Base-by-base conservation (phyloP, 768 basidiomycete species). In the Royoungia palumana region DNA sequence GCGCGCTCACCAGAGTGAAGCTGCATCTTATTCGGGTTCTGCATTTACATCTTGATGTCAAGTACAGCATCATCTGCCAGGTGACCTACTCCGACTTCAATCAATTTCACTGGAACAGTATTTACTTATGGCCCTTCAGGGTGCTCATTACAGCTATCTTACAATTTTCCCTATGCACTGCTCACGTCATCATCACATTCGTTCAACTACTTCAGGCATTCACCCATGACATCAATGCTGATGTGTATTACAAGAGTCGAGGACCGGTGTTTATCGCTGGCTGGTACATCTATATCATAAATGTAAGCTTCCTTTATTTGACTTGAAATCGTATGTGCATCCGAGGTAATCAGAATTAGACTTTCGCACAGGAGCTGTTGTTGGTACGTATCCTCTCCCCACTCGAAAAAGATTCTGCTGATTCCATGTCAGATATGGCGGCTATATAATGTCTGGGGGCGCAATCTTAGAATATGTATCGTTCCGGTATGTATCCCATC, bases 371-470 rank as follows among this genome's bases (percentile, higher is more conserved):
- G 45, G 58, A 60, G 32, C 43, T 59, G 9, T 27, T 59, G 9
- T 35, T 59, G 48, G 58, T 56, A 14, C 13, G 53, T 41, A 7
- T 19, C 27, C 3, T 16, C 19, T 6, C 32, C 41, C 12, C 13
- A n/a, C 4, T 19, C 35, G n/a, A n/a, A n/a, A n/a, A n/a, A 28
- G 14, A 11, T 47, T 35, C 14, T 40, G 6, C 38, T 47, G 12
- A 47, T 41, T n/a, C 6, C 11, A 20, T 8, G 10, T 53, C 24
- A 61, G 59, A 61, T 61, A 28, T 61, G 59, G 60, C 57, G 56
- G 25, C 46, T 61, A 38, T 52, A 58, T 32, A 40, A 57, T n/a
- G 45, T 60, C 12, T 60, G 56, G 47, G 49, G 44, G 36, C 46
- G 40, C 5, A 38, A 35, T 17, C 34, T 49, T 17, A 49, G 10